Evolutionary conservation across 1,284 basidiomycete species (phyloP), one percentile per base, ranked within the genome.

Genomic region (Coniferiporia sulphurascens): DNA sequence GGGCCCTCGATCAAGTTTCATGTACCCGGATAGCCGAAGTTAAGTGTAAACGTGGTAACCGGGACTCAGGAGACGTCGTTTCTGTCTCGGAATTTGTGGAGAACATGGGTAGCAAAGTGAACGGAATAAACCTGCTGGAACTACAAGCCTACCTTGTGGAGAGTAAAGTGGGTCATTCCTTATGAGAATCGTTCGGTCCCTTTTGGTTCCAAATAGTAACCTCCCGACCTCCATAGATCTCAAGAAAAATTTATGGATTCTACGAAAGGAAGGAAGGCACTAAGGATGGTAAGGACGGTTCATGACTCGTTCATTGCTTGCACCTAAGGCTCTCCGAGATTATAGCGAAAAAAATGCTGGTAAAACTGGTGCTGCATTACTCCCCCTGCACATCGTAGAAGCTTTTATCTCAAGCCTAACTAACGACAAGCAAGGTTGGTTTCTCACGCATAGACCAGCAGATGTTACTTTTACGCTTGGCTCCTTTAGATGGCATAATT

Each of bases 341-440:
- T 7, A n/a, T 43, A 7, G n/a, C 41, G n/a, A 13, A 13, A 3
- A n/a, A n/a, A 43, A 43, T 7, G 2, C 41, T 13, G 10, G 10
- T 12, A 43, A 43, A n/a, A 7, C 12, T n/a, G 69, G 61, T 71
- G 66, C 56, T 8, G 83, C 91, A n/a, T n/a, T 13, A n/a, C 87
- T 93, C 0, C 88, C 93, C 1, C 78, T 99, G 61, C 91, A 95
- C 69, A 74, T 80, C 0, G 86, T 98, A 19, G 93, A 98, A 72
- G 77, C 85, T 21, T 93, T 98, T 68, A 82, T 99, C 65, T 70
- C 93, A 1, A 87, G 92, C 0, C 76, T 99, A 21, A 88, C 88
- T 0, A 86, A 91, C 63, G 81, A 89, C 0, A 87, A 85, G 64
- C 87, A 92, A 65, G 95, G 97, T 86, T 59, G 75, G 85, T 27